Evolutionary conservation across 2,329 filamentous ascomycete species (phyloP), one percentile per base, ranked within the genome.

Genomic region (Botryosphaeria agaves): DNA sequence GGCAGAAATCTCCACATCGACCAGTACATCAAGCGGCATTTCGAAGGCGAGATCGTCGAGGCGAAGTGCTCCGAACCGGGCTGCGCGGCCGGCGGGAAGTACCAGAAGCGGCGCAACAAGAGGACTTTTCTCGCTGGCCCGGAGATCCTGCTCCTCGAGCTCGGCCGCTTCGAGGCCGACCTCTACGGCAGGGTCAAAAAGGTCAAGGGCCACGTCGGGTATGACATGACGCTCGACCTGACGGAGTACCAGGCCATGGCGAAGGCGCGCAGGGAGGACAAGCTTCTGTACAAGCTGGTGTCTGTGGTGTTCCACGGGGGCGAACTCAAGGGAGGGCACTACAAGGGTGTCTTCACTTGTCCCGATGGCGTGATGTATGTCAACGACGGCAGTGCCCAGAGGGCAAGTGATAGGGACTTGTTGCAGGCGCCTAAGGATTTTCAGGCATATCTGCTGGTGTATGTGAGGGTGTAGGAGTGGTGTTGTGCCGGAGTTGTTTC

Each of bases 91-190:
- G n/a, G n/a, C n/a, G n/a, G n/a, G n/a, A n/a, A n/a, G n/a, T n/a
- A n/a, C n/a, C 16, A 29, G 8, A 20, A 18, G 17, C 20, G 28
- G 16, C 12, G 20, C 11, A 11, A 7, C 28, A 20, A 18, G 28
- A 8, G 7, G 12, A 19, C 28, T 11, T 19, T 29, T 18, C n/a
- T 11, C 11, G 28, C 28, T 9, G 28, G 16, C 8, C 28, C 28
- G 8, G 28, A 29, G 28, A 18, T 29, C 15, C 18, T 29, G 28
- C 5, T 29, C 5, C 16, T 29, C n/a, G 16, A 29, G n/a, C 16
- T 29, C 5, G n/a, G 11, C 15, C 28, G 28, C 16, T 29, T 29
- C 18, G 9, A 29, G 28, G 11, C n/a, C 17, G 18, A 17, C 11
- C 8, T 12, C 9, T 18, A 11, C 15, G 17, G 14, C 15, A 7